Base-by-base conservation (phyloP, 805 yeast genomes). In the Clavispora carvajalis region DNA sequence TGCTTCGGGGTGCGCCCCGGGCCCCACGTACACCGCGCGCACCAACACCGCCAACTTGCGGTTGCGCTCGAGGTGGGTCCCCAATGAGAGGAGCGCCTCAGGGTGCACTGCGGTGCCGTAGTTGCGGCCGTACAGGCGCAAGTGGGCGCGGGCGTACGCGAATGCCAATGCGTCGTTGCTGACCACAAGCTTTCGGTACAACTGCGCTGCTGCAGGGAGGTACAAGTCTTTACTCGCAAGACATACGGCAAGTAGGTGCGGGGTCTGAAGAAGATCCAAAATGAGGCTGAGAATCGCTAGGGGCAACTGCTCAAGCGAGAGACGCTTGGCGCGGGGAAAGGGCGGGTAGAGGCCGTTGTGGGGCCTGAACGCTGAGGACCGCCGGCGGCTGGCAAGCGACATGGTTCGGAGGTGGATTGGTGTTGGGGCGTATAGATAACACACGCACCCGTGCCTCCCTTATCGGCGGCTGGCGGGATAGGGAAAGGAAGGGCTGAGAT, bases 161-260 rank as follows among this genome's bases (percentile, higher is more conserved):
- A 40, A 34, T 7, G 45, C 40, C 26, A 36, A 39, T 17, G 8
- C 13, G 17, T 52, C 52, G 13, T 38, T 48, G 7, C 51, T 43
- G 16, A 62, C 44, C 2, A 55, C 45, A 9, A 61, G 48, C 22
- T 47, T 51, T 12, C 44, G 41, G 44, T 61, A 60, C 10, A 62
- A 35, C 22, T 53, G 47, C 19, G 41, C 41, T 1, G 51, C 52
- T 1, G 65, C 63, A 2, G 61, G 63, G 13, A 55, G 41, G 38
- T 58, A 60, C n/a, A 59, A 48, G 34, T 44, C 38, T 24, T 50
- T 45, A 33, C 58, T 50, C 4, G 54, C 38, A 5, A 51, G 23
- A 23, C 60, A 53, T 7, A 58, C 33, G 18, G 41, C 52, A 17
- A 58, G 44, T 21, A 62, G 45, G 36, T 59, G 62, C 7, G 38